Conservation (phyloP, 176 grass and related monocot species). For the Avena insularis region DNA sequence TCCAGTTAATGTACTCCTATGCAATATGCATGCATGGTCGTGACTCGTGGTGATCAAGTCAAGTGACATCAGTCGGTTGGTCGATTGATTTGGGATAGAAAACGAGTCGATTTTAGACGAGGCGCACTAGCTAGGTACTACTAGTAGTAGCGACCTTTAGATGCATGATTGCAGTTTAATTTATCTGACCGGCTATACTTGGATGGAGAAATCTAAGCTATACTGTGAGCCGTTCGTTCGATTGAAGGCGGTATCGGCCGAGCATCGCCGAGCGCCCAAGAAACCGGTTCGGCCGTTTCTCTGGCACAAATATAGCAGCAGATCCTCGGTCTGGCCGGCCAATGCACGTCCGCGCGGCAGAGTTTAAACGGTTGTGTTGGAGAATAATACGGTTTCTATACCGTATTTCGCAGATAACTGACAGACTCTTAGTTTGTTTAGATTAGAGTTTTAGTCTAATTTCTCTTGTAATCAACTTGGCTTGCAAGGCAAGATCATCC, state of each 20-base stretch:
- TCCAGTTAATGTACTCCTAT: not conserved
- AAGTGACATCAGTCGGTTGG: not conserved
- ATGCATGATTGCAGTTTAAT: not conserved
- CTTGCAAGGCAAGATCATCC: no score
- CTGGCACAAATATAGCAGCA: not conserved
- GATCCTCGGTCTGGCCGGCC: no score
- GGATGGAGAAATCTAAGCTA: no score
- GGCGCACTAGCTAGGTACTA: not conserved
- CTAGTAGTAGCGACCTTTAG: not conserved
- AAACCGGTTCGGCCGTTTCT: not conserved
- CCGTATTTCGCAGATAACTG: no score
- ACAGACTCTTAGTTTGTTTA: no score
- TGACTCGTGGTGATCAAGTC: not conserved
- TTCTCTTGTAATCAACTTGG: no score
- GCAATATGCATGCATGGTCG: not conserved
- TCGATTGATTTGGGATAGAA: not conserved
- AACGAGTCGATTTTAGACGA: not conserved
- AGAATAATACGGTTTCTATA: no score
- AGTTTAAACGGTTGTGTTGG: not conserved
- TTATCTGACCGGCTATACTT: no score
- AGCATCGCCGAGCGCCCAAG: not conserved
- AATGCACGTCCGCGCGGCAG: no score
- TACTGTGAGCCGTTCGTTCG: no score
- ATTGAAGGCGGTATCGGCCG: no score
- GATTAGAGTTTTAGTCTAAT: no score